phyloP scores from a whole-genome alignment of 768 basidiomycete species.

The Gelatoporia subvermispora region DNA sequence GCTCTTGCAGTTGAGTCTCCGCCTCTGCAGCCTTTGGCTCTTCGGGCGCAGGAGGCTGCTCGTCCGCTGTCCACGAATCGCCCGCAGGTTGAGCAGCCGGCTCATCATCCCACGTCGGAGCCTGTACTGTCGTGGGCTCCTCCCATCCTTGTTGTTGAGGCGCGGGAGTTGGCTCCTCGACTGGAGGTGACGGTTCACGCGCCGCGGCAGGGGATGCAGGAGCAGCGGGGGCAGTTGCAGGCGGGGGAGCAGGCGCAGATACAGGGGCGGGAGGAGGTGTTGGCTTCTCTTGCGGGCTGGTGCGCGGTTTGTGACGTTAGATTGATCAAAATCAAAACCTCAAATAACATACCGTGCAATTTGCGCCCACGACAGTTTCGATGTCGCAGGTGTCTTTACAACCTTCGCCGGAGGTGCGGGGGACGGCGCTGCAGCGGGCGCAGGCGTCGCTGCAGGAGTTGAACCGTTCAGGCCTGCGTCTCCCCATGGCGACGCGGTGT shows the following conservation, averaged over 20 bases:
- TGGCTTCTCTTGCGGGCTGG: slow-evolving; percentile 65
- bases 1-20: slow-evolving; percentile 44
- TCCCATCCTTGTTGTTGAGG: slow-evolving; percentile 25
- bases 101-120: slow-evolving; percentile 35
- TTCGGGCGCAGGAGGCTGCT: slow-evolving; percentile 12
- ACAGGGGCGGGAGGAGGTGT: slow-evolving; percentile 34
- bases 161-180: slow-evolving; percentile 14
- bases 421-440: slow-evolving; percentile 24
- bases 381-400: slow-evolving; percentile 60
- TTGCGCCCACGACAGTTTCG: slow-evolving; percentile 84
- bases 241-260: slow-evolving; percentile 15
- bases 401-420: slow-evolving; percentile 17
- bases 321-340: neutral
- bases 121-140: slow-evolving; percentile 32
- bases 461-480: slow-evolving; percentile 24
- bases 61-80: neutral
- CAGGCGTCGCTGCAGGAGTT: slow-evolving; percentile 23
- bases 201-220: slow-evolving; percentile 23
- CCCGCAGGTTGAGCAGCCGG: slow-evolving; percentile 13
- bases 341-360: slow-evolving; percentile 57
- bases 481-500: slow-evolving; percentile 25
- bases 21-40: slow-evolving; percentile 8
- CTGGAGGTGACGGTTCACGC: slow-evolving; percentile 13
- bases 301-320: slow-evolving; percentile 4
- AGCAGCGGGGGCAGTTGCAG: slow-evolving; percentile 20